Base-by-base conservation (phyloP, 169 alveolate genomes). In the Ichthyophthirius multifiliis region DNA sequence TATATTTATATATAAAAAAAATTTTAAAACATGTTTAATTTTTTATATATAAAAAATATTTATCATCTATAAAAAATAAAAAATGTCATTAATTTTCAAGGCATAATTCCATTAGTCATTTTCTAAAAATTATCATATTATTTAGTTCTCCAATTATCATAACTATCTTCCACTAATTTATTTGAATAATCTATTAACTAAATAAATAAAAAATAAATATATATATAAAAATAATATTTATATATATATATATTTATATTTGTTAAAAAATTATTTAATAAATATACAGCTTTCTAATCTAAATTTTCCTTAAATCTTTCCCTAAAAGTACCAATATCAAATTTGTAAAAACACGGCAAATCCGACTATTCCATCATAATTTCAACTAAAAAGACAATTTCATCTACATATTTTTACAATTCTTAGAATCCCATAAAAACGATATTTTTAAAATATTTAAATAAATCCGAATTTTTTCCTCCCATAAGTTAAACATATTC, bases 381-480 rank as follows among this genome's bases (percentile, higher is more conserved):
- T 37, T 85, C 86, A 6, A 85, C 77, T 6, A 65, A 20, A 30
- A 55, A 18, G 0, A 84, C 16, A n/a, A 87, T 35, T 43, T 85
- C 90, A 16, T 93, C 95, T 4, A 86, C 76, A 20, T 86, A 44
- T 75, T 83, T 88, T 65, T 92, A 73, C 3, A 92, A 64, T 55
- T 86, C 95, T 64, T 34, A 55, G 45, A 90, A 81, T 6, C 95
- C 95, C 81, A 80, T 46, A 55, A 82, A 76, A 12, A 93, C 23
- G 18, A 88, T 76, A 23, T 88, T 37, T 74, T 80, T 86, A 76
- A 90, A 93, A 39, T 89, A 89, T 23, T 78, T 43, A 78, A 86
- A 90, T 88, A 90, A 84, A 39, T 86, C 88, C 64, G 94, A 83
- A 62, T 94, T 84, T 16, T 44, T 45, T 3, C 96, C 96, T 2